Percentiles rank a stretch among this genome's conserved stretches.
Evolutionary conservation across 2,329 filamentous ascomycete genomes (phyloP).

Genomic region (Orbilia brochopaga): DNA sequence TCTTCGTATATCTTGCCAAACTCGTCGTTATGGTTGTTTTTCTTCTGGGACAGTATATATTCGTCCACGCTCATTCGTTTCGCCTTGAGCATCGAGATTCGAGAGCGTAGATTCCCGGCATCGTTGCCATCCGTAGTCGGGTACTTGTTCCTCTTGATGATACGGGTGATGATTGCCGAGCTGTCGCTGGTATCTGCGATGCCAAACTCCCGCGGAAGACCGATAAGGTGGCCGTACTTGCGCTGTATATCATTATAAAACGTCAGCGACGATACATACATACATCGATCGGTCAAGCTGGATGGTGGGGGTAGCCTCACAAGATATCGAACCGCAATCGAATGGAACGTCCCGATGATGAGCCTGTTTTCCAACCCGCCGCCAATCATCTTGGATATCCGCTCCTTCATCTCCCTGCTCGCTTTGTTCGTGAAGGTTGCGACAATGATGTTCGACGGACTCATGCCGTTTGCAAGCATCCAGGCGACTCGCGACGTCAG

Average conservation of each 20-base stretch:
- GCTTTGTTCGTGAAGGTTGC: constrained; percentile 98
- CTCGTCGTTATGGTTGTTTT: constrained; percentile 61
- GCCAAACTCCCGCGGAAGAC: constrained; percentile 79
- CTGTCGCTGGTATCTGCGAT: constrained; percentile 88
- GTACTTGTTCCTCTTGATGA: constrained; percentile 73
- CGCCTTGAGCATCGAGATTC: constrained; percentile 73
- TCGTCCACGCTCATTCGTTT: constrained; percentile 60
- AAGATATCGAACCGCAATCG: constrained; percentile 84
- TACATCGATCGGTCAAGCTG: not conserved
- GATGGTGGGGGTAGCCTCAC: constrained; percentile 58
- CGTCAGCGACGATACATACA: constrained; percentile 4
- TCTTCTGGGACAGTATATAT: constrained; percentile 52
- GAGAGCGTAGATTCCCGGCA: constrained; percentile 70
- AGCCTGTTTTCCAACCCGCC: constrained; percentile 75
- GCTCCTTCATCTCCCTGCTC: constrained; percentile 87
- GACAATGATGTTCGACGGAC: constrained; percentile 87
- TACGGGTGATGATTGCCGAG: constrained; percentile 71
- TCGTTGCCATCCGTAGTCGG: constrained; percentile 65
- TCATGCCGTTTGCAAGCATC: constrained; percentile 65
- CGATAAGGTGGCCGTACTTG: constrained; percentile 81
- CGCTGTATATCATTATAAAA: constrained; percentile 10
- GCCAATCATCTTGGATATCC: constrained; percentile 81
- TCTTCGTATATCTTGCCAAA: constrained; percentile 72
- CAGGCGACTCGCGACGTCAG: constrained; percentile 90
- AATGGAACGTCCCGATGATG: constrained; percentile 92